phyloP scores from a whole-genome alignment of 257 asterid species.

The Solanum tarapatanum region DNA sequence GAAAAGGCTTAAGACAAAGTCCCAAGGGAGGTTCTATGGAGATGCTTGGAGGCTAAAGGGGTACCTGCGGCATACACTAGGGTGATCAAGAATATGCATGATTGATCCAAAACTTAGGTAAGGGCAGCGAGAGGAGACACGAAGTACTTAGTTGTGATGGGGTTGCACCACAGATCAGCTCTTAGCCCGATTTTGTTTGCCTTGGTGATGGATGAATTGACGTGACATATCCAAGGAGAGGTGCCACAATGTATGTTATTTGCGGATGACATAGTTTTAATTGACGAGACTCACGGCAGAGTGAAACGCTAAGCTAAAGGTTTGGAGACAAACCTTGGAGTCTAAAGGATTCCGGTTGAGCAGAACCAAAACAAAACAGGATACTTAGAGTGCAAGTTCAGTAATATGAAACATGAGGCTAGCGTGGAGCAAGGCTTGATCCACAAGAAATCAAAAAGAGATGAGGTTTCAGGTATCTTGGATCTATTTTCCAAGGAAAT shows the following conservation, averaged over 20 bases:
- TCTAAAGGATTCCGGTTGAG: neutral
- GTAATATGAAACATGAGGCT: neutral
- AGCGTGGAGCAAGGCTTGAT: neutral
- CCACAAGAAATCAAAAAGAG: neutral
- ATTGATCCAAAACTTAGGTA: neutral
- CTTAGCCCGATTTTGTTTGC: neutral
- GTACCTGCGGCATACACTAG: neutral
- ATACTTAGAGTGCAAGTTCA: neutral
- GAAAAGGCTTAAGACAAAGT: neutral
- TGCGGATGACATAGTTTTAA: neutral
- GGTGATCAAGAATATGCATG: neutral
- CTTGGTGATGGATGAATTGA: neutral
- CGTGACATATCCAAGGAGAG: neutral
- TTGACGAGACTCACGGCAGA: neutral
- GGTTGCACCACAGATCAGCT: neutral
- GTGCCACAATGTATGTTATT: neutral
- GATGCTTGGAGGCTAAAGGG: neutral
- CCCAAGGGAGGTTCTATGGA: neutral
- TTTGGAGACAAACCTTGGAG: neutral
- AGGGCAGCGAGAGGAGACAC: neutral
- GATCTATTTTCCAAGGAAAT: neutral
- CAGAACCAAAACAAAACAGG: neutral
- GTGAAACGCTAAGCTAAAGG: too few species aligned
- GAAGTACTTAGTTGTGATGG: neutral
- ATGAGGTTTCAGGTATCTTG: neutral